These are phyloP conservation scores for Geotrichum aggregatum DNA, from an alignment of 1,139 yeast species.

Conservation along the genomic window DNA sequence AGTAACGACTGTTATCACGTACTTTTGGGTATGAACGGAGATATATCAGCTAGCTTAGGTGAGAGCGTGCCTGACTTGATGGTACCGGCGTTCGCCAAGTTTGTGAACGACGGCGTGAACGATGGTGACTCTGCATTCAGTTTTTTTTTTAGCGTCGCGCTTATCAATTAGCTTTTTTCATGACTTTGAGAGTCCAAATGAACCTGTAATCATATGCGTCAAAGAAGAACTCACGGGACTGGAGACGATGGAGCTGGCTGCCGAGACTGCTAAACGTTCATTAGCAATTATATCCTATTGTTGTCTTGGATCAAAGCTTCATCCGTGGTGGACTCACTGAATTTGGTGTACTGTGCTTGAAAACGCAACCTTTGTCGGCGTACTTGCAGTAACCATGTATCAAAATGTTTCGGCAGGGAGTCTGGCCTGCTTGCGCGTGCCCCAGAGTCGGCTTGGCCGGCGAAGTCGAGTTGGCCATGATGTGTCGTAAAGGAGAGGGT, in stretches of 20 bases:
- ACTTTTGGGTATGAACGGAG: slow-evolving; percentile 29
- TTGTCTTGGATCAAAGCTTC: too few species aligned
- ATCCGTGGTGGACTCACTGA: neutral
- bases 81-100: slow-evolving; percentile 13
- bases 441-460: slow-evolving; percentile 7
- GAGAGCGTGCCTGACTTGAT: slow-evolving; percentile 13
- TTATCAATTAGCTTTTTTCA: neutral
- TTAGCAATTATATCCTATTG: too few species aligned
- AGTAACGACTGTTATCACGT: too few species aligned
- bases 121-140: slow-evolving; percentile 64
- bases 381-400: slow-evolving; percentile 88
- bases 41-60: slow-evolving; percentile 27
- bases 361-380: slow-evolving; percentile 85
- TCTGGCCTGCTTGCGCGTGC: slow-evolving; percentile 51
- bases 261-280: neutral
- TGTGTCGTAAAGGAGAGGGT: too few species aligned
- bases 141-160: slow-evolving; percentile 39
- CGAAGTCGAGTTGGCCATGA: slow-evolving; percentile 1
- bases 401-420: slow-evolving; percentile 78
- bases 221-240: slow-evolving; percentile 8
- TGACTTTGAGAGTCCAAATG: neutral
- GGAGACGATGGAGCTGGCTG: slow-evolving; percentile 9
- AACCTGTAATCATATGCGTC: too few species aligned
- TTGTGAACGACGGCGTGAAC: slow-evolving; percentile 49
- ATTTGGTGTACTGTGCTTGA: slow-evolving; percentile 52